Base-by-base conservation (phyloP, 371 early-diverging fungal species). In the Choanephora cucurbitarum region DNA sequence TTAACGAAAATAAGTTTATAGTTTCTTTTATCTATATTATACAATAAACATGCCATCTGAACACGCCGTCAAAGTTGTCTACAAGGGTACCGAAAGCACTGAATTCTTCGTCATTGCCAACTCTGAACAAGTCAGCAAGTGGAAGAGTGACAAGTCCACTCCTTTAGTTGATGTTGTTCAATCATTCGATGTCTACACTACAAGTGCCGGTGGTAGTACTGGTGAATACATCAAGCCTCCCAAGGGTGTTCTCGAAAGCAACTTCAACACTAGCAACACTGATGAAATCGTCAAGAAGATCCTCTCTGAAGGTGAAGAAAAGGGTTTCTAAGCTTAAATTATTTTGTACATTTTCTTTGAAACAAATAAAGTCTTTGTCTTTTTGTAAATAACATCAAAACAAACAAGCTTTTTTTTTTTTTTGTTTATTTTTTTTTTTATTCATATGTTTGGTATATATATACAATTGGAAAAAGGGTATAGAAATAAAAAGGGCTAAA, bases 151-250 rank as follows among this genome's bases (percentile, higher is more conserved):
- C 51, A 70, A 70, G 53, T 62, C 67, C 1, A 69, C 69, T 48
- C 79, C 79, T 11, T 46, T 78, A 28, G 61, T 78, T 10, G 69
- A 78, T 21, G 79, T 78, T 19, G 75, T 72, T 32, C 71, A 74
- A 66, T 66, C 49, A 15, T 66, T 59, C 44, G 60, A 69, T 21
- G 21, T 69, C 21, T 49, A 47, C 31, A 58, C 56, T 21, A 57
- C 62, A 18, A 10, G 44, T 8, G 54, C 43, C 40, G 66, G 66
- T 10, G 39, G 70, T 17, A 62, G 52, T 32, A 66, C 66, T 11
- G 70, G 70, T 50, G 66, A 66, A 56, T 44, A 47, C 21, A 45
- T 66, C 8, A 47, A 42, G 34, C 70, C 70, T 33, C 18, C 70
- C 8, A 65, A 59, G 21, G 66, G 70, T 37, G 14, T 34, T 17